Base-by-base conservation (phyloP, 208 protist species). In the Crithidia fasciculata region DNA sequence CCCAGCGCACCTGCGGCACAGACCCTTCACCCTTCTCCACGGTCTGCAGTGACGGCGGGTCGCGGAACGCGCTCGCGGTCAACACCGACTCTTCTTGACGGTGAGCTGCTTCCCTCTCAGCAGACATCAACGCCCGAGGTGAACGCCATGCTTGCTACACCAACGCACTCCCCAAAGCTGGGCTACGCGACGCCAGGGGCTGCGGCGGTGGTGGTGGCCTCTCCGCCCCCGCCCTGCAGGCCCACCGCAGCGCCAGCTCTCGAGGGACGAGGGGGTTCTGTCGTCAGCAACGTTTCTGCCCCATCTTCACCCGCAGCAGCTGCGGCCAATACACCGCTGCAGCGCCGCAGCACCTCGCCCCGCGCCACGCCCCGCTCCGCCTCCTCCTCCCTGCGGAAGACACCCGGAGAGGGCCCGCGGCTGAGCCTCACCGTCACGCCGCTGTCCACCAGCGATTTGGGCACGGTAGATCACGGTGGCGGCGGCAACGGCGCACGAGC, bases 271-370 rank as follows among this genome's bases (percentile, higher is more conserved):
- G 50, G 56, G 28, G 37, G 58, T 7, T 8, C 7, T 3, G 58
- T 13, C 50, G 36, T 45, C 5, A 61, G 65, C 41, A 3, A 5
- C 28, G 13, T 19, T n/a, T 60, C 54, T 8, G 40, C 28, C 19
- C 61, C 44, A 54, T 28, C 43, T 6, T 57, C 71, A 37, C 55
- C 55, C 16, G 40, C 53, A 4, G 43, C 62, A 28, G 50, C 69
- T 56, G 49, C 49, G 8, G 39, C 49, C 28, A 57, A n/a, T n/a
- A 50, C 13, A 49, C 45, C 7, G 37, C n/a, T 3, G 54, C 28
- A 41, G 10, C 53, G n/a, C 10, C 60, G 64, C 53, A 71, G 57
- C 47, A 44, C 65, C 3, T 70, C 65, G 8, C 64, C 64, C 2
- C 40, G 52, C 64, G 40, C 52, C 40, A 49, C 52, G 8, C 39